Evolutionary conservation across 257 asterid species (phyloP), one percentile per base, ranked within the genome.

Genomic region (Avicennia marina): DNA sequence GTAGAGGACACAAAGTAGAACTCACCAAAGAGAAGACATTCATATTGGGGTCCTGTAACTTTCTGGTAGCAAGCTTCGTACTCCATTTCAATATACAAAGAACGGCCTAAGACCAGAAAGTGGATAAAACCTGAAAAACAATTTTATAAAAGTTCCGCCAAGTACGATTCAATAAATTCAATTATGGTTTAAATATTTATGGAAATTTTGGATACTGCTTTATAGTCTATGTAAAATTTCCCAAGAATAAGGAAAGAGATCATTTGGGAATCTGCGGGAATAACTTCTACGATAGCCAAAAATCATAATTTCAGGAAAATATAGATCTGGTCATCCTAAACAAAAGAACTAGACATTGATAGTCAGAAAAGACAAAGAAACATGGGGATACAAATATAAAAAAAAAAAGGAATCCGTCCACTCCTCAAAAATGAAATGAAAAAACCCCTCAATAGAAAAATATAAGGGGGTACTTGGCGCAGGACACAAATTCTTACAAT

Each of bases 21-120:
- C 83, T 74, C 53, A 90, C 98, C 98, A 67, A 90, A 87, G 45
- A 90, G 83, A 55, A 87, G 80, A 42, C 94, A 87, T n/a, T 87
- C 94, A 51, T 79, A 85, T 52, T 69, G 81, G 24, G 81, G 78
- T 64, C 72, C 79, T 0, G 78, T 36, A 33, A 34, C 80, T 38
- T 74, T 66, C 62, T 64, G 72, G 68, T 64, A 69, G 56, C 50
- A 54, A 45, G 63, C 74, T 43, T 59, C 74, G 18, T 31, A 20
- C 62, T 81, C 98, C 96, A 90, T 87, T 64, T 36, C 34, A 4
- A 29, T 29, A 29, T 29, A 8, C n/a, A n/a, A n/a, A n/a, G n/a
- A n/a, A n/a, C n/a, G n/a, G n/a, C n/a, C n/a, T n/a, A n/a, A 29
- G 7, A 29, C 34, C 34, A 8, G 4, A 4, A 29, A 4, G 34